Percentiles rank a stretch among this genome's conserved stretches.
Conservation (phyloP, 768 basidiomycete genomes). For the Candolleomyces aberdarensis region DNA sequence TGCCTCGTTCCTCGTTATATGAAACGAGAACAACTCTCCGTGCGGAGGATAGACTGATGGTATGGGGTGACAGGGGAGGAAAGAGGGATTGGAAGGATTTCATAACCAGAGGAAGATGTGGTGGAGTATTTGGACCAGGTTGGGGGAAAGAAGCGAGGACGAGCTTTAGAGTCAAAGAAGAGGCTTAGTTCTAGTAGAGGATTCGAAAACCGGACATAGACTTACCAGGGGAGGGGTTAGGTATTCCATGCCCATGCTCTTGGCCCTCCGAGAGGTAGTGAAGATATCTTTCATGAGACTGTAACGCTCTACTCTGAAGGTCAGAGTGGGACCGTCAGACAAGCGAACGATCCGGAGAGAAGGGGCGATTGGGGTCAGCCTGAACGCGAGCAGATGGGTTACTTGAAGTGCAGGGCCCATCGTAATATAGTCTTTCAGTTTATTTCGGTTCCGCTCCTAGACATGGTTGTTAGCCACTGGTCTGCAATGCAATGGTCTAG, state of each 20-base stretch:
- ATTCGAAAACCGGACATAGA: slow-evolving; percentile 4
- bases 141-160: slow-evolving; percentile 87
- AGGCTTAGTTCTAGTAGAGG: background rate
- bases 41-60: slow-evolving; percentile 80
- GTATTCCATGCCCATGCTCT: slow-evolving; percentile 84
- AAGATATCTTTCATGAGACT: slow-evolving; percentile 85
- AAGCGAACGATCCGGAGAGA: slow-evolving; percentile 84
- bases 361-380: slow-evolving; percentile 80
- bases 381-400: slow-evolving; percentile 91
- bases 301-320: slow-evolving; percentile 90
- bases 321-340: slow-evolving; percentile 89
- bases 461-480: slow-evolving; percentile 10
- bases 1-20: slow-evolving; percentile 82
- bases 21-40: slow-evolving; percentile 92
- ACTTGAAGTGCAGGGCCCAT: slow-evolving; percentile 90
- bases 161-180: slow-evolving; percentile 49
- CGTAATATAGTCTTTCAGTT: slow-evolving; percentile 89
- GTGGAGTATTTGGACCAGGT: slow-evolving; percentile 69
- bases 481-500: background rate
- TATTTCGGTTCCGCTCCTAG: slow-evolving; percentile 88
- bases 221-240: slow-evolving; percentile 87
- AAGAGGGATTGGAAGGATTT: slow-evolving; percentile 97
- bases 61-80: slow-evolving; percentile 84
- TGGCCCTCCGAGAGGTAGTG: slow-evolving; percentile 59
- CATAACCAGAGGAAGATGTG: slow-evolving; percentile 87